phyloP scores from a whole-genome alignment of 2,329 filamentous ascomycete genomes.

The Microthyrium microscopicum region DNA sequence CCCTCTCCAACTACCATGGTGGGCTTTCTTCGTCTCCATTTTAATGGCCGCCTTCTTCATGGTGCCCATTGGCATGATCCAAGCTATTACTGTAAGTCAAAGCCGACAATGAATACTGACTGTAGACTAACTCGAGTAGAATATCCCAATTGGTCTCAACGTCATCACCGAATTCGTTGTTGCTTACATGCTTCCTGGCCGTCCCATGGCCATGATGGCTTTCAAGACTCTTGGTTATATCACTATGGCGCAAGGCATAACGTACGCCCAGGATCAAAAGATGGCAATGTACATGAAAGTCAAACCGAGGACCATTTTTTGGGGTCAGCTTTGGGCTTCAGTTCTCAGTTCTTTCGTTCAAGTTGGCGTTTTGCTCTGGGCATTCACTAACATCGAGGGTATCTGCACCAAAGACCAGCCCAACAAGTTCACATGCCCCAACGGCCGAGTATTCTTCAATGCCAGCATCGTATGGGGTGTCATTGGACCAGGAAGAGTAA shows the following conservation, averaged over 20 bases:
- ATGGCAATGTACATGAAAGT: constrained; percentile 36
- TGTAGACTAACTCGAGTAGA: constrained; percentile 19
- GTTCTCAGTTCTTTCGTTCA: constrained; percentile 51
- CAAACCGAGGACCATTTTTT: constrained; percentile 51
- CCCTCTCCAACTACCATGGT: constrained; percentile 27
- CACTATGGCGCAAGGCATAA: constrained; percentile 29
- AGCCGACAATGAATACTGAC: constrained; percentile 12
- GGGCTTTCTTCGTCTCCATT: constrained; percentile 36
- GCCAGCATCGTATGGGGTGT: constrained; percentile 53
- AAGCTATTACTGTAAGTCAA: constrained; percentile 43
- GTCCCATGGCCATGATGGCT: constrained; percentile 32
- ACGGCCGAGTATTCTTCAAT: constrained; percentile 43
- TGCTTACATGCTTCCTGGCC: constrained; percentile 33
- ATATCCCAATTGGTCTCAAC: constrained; percentile 74
- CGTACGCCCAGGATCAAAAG: constrained; percentile 33
- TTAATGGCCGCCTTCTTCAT: constrained; percentile 15
- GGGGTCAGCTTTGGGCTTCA: constrained; percentile 47
- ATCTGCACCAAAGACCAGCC: constrained; percentile 45
- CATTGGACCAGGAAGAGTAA: constrained; percentile 46
- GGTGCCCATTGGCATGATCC: constrained; percentile 42
- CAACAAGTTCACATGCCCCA: constrained; percentile 42
- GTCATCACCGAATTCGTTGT: constrained; percentile 46
- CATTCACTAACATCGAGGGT: constrained; percentile 37
- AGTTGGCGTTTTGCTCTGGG: constrained; percentile 44
- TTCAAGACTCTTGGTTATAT: constrained; percentile 33